A percentile compares a stretch with the other conserved stretches of the same genome.
phyloP scores from a whole-genome alignment of 1,284 basidiomycete genomes.

The Filobasidium uniguttulatum region DNA sequence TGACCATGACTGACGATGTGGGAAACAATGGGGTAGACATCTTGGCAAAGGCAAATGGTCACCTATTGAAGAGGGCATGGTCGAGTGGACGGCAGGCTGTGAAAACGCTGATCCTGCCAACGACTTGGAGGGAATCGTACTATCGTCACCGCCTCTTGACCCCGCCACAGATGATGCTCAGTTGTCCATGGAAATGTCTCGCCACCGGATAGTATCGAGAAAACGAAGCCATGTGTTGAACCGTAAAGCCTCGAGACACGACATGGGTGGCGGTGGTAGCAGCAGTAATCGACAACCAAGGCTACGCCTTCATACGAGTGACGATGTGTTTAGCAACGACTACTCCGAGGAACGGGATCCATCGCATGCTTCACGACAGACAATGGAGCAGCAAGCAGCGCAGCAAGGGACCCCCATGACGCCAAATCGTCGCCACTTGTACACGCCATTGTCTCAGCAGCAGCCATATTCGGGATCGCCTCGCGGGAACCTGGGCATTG shows the following conservation, averaged over 20 bases:
- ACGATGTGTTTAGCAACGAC: background rate
- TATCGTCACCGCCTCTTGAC: slow-evolving; percentile 6
- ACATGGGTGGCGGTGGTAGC: too few relatives aligned
- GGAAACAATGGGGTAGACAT: slow-evolving; percentile 12
- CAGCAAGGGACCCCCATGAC: too few relatives aligned
- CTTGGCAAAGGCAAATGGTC: slow-evolving; percentile 32
- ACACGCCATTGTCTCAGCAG: too few relatives aligned
- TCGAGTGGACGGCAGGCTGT: slow-evolving; percentile 26
- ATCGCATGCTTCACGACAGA: too few relatives aligned
- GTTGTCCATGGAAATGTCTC: background rate
- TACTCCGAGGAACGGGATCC: background rate
- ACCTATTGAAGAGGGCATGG: slow-evolving; percentile 28
- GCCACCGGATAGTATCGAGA: background rate
- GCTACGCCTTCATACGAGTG: background rate
- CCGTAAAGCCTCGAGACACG: background rate
- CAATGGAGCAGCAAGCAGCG: too few relatives aligned
- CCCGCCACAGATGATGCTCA: background rate
- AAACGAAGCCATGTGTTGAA: background rate
- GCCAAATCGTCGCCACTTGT: too few relatives aligned
- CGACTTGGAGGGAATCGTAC: slow-evolving; percentile 20
- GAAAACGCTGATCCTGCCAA: slow-evolving; percentile 26
- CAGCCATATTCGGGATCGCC: too few relatives aligned
- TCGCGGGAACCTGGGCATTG: too few relatives aligned
- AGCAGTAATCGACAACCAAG: background rate
- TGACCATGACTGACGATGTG: background rate